A percentile compares a stretch with the other conserved stretches of the same genome.
Conservation (phyloP, 192 early-diverging fungal species). For the Backusella parvicylindrica region DNA sequence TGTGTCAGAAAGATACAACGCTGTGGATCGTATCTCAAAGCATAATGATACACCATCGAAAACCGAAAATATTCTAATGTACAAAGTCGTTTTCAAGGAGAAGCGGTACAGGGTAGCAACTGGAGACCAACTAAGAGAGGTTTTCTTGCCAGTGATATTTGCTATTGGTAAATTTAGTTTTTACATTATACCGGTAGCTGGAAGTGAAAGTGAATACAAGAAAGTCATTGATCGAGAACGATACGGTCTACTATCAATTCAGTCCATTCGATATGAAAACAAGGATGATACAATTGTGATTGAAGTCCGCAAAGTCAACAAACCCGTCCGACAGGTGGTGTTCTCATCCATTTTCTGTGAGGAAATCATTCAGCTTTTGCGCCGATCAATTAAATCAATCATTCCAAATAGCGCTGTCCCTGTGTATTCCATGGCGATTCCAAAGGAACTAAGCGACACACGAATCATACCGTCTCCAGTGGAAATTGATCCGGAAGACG, state of each 20-base stretch:
- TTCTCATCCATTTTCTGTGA: constrained; percentile 21
- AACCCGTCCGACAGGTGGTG: neutral
- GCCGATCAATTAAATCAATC: constrained; percentile 18
- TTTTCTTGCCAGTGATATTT: constrained; percentile 14
- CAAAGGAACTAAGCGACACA: neutral
- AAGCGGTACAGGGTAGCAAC: neutral
- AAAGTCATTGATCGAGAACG: constrained; percentile 21
- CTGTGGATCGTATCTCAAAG: constrained; percentile 12
- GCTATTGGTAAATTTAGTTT: constrained; percentile 32
- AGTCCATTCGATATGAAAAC: constrained; percentile 8
- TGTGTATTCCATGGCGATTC: neutral
- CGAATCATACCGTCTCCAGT: neutral
- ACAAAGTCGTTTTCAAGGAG: constrained; percentile 24
- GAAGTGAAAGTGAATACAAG: constrained; percentile 2
- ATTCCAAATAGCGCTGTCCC: neutral
- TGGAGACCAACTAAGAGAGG: constrained; percentile 4
- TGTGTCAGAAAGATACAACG: constrained; percentile 5
- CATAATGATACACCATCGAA: constrained; percentile 20
- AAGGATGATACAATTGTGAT: constrained; percentile 25
- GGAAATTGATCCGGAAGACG: neutral
- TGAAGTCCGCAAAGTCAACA: neutral
- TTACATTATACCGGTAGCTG: constrained; percentile 15
- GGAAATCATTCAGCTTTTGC: constrained; percentile 22
- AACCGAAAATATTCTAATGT: constrained; percentile 13
- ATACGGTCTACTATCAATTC: constrained; percentile 28